Percentiles rank a stretch among this genome's conserved stretches.
Conservation (phyloP, 176 grass and related monocot species). For the Metroxylon sagu region DNA sequence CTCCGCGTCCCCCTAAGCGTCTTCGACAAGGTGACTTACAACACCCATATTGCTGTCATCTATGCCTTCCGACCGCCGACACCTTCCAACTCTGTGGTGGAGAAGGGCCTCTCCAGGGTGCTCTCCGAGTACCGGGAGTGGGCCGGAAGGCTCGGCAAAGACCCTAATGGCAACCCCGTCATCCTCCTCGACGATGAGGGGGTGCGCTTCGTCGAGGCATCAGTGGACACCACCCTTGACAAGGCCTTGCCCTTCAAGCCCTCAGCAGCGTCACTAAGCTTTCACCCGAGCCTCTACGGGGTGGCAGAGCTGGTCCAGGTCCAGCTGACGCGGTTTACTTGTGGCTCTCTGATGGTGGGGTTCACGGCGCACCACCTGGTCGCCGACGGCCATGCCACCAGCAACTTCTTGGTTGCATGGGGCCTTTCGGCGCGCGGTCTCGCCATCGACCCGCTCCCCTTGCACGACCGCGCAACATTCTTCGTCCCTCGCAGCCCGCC, state of each 20-base stretch:
- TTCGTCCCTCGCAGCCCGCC: conserved; percentile 29
- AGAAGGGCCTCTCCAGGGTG: conserved; percentile 27
- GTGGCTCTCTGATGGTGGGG: too few species aligned
- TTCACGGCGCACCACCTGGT: too few species aligned
- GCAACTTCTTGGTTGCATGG: too few species aligned
- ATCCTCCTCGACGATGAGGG: conserved; percentile 48
- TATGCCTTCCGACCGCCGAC: conserved; percentile 60
- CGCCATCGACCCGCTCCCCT: too few species aligned
- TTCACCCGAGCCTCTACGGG: conserved; percentile 36
- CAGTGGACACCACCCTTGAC: conserved; percentile 35
- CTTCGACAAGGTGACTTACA: conserved; percentile 59
- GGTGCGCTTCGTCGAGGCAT: conserved; percentile 39
- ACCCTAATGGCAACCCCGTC: conserved; percentile 14
- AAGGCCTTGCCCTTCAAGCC: conserved; percentile 27
- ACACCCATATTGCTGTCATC: conserved; percentile 53
- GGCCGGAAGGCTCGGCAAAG: conserved; percentile 33
- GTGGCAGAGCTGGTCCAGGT: conserved; percentile 15
- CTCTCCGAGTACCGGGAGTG: conserved; percentile 45
- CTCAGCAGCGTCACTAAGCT: conserved; percentile 25
- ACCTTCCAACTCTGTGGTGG: conserved; percentile 32
- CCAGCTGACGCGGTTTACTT: too few species aligned
- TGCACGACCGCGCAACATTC: conserved; percentile 11
- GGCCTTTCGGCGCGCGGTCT: too few species aligned
- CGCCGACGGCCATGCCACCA: too few species aligned
- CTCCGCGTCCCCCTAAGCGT: conserved; percentile 35